Evolutionary conservation across 2,329 filamentous ascomycete genomes (phyloP).

Genomic region (Myrmaecium sp.): DNA sequence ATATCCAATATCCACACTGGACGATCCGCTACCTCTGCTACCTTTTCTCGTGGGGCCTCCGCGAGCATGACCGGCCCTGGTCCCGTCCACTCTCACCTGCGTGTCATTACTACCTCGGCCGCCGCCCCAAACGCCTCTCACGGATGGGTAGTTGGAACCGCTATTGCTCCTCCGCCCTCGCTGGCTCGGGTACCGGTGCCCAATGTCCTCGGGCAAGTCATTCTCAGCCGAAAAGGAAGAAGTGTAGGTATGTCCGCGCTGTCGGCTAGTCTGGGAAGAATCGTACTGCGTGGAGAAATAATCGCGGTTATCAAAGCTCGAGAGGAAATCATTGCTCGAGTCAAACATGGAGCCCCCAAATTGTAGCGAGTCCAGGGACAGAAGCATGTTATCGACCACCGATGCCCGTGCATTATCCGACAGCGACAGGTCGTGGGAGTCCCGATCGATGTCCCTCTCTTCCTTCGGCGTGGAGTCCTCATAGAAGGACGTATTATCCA

Average conservation of each 20-base stretch:
- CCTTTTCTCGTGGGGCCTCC: constrained; percentile 38
- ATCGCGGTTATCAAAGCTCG: constrained; percentile 21
- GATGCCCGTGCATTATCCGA: constrained; percentile 71
- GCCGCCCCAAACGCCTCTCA: constrained; percentile 19
- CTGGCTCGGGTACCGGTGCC: constrained; percentile 6
- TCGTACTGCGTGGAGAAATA: constrained; percentile 18
- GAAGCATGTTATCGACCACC: constrained; percentile 86
- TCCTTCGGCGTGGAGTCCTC: constrained; percentile 6
- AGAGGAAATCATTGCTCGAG: constrained; percentile 14
- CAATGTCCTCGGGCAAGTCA: no score
- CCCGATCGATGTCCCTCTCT: constrained; percentile 20
- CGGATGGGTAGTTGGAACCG: constrained; percentile 48
- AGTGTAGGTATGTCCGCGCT: constrained; percentile 42
- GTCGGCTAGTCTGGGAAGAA: constrained; percentile 21
- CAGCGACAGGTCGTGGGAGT: constrained; percentile 77
- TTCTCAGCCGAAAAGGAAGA: constrained; percentile 42
- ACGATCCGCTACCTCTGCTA: constrained; percentile 55
- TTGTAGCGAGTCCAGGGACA: constrained; percentile 71
- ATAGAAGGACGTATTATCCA: constrained; percentile 5
- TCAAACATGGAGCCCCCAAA: not conserved
- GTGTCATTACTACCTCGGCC: no score
- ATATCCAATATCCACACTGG: constrained; percentile 49
- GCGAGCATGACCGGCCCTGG: no score
- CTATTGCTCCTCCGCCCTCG: constrained; percentile 60
- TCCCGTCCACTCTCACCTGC: no score